Evolutionary conservation across 768 basidiomycete genomes (phyloP).

Genomic region (Hydnomerulius pinastri): DNA sequence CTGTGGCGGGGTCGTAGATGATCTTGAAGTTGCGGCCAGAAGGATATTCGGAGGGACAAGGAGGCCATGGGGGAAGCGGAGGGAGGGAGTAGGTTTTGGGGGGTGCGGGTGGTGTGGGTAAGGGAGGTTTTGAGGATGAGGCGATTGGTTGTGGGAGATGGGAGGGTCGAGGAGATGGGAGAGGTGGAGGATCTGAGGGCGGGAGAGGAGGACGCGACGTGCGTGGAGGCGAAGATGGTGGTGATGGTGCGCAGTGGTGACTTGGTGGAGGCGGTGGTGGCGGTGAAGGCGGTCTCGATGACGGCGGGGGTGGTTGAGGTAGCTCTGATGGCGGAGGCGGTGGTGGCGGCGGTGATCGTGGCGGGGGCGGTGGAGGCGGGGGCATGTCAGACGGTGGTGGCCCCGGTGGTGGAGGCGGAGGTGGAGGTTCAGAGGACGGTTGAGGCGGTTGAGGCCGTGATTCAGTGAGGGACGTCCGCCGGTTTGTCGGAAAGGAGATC

Average conservation of each 20-base stretch:
- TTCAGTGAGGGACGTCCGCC: conserved; percentile 26
- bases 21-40: conserved; percentile 57
- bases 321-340: conserved; percentile 30
- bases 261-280: conserved; percentile 24
- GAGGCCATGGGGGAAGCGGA: conserved; percentile 55
- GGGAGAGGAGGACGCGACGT: conserved; percentile 29
- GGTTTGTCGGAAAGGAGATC: conserved; percentile 33
- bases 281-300: conserved; percentile 26
- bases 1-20: conserved; percentile 60
- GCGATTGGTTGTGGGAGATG: conserved; percentile 30
- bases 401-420: conserved; percentile 35
- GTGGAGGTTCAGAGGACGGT: conserved; percentile 40
- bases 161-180: conserved; percentile 27
- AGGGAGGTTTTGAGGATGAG: conserved; percentile 23
- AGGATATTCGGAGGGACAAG: conserved; percentile 51
- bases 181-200: conserved; percentile 14
- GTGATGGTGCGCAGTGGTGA: conserved; percentile 22
- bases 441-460: conserved; percentile 35
- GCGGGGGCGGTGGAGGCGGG: conserved; percentile 27
- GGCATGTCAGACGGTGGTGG: conserved; percentile 29
- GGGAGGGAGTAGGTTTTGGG: conserved; percentile 42
- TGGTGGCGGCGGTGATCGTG: conserved; percentile 33
- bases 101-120: conserved; percentile 21
- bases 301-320: conserved; percentile 24
- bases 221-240: conserved; percentile 29